These are phyloP conservation scores for Syzygium malaccense DNA, from an alignment of 441 rosid genomes.

Conservation along the genomic window DNA sequence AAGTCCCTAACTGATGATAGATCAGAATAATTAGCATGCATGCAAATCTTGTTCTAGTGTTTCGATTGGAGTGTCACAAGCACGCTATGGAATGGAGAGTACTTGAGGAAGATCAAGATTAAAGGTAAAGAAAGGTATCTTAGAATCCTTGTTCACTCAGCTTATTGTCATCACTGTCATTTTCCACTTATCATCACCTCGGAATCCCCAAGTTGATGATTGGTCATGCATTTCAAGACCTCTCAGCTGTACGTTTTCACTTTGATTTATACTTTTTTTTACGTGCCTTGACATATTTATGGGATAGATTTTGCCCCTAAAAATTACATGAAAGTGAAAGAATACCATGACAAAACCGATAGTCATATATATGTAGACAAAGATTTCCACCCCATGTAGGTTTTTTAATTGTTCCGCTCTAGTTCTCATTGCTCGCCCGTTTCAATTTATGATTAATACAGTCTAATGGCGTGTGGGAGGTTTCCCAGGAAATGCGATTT, in stretches of 20 bases:
- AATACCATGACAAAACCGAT: neutral
- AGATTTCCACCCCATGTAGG: neutral
- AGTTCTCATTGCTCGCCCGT: neutral
- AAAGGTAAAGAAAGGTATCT: neutral
- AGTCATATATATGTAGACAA: neutral
- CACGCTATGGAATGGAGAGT: neutral
- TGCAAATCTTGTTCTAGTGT: neutral
- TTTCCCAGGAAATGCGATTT: neutral
- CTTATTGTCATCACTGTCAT: neutral
- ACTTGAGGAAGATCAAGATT: neutral
- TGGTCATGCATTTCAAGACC: neutral
- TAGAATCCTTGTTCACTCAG: neutral
- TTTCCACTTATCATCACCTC: neutral
- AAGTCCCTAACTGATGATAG: neutral
- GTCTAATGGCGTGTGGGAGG: neutral
- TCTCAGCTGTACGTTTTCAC: neutral
- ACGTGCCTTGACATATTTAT: neutral
- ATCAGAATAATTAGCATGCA: neutral
- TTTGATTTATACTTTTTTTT: neutral
- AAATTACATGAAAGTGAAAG: neutral
- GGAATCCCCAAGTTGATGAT: neutral
- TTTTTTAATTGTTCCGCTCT: neutral
- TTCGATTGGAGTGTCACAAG: neutral
- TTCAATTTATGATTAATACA: neutral
- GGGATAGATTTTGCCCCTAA: neutral